A percentile compares a stretch with the other conserved stretches of the same genome.
These are phyloP conservation scores for Decorospora gaudefroyi DNA, from an alignment of 2,329 filamentous ascomycete genomes.

Conservation along the genomic window DNA sequence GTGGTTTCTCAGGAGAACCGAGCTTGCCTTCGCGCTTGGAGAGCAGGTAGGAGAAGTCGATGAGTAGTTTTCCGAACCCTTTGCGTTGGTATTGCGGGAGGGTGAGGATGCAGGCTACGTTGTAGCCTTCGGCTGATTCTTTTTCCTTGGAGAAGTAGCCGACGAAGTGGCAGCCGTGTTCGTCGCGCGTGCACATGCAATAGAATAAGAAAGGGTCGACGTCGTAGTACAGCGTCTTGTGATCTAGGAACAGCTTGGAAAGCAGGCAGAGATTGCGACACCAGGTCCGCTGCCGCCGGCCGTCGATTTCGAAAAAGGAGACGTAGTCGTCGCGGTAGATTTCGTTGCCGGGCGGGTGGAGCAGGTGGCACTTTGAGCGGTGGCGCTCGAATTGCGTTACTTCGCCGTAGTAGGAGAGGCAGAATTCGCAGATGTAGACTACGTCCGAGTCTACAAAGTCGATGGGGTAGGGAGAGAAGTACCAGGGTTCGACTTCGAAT, in stretches of 20 bases:
- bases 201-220: conserved; percentile 99
- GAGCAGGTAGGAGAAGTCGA: conserved; percentile 96
- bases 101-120: conserved; percentile 96
- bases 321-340: conserved; percentile 95
- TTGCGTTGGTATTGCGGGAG: conserved; percentile 95
- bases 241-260: conserved; percentile 94
- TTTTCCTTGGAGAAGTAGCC: conserved; percentile 99
- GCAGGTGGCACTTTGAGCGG: conserved; percentile 83
- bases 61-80: conserved; percentile 88
- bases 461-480: conserved; percentile 96
- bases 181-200: conserved; percentile 89
- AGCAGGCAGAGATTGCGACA: conserved; percentile 94
- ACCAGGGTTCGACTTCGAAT: conserved; percentile 94
- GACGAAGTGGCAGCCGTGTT: conserved; percentile 91
- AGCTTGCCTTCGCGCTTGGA: conserved; percentile 94
- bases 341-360: conserved; percentile 95
- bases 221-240: conserved; percentile 98
- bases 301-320: conserved; percentile 97
- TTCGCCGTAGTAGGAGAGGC: conserved; percentile 86
- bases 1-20: conserved; percentile 93
- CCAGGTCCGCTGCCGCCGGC: conserved; percentile 89
- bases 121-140: conserved; percentile 94
- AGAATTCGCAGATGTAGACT: conserved; percentile 97
- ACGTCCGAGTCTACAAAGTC: conserved; percentile 85
- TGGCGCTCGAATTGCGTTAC: conserved; percentile 82